Conservation (phyloP, 352 stramenopile genomes). For the Pythium aristosporum region DNA sequence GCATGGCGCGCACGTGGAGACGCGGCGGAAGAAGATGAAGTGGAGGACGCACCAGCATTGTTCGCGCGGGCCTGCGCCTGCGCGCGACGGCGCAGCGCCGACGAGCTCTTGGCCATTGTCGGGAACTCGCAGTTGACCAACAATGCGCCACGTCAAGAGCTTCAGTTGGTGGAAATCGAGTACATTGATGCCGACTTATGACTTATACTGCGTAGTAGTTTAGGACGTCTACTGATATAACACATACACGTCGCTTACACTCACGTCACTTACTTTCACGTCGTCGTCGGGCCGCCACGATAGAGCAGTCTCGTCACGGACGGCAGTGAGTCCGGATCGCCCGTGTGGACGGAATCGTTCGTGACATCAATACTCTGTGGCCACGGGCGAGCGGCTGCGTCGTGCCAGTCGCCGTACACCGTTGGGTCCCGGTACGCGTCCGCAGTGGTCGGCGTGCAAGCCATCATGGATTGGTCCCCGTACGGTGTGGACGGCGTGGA, state of each 20-base stretch:
- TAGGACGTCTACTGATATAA: constrained; percentile 18
- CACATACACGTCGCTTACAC: background rate
- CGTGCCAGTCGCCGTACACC: constrained; percentile 21
- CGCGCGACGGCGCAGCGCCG: constrained; percentile 27
- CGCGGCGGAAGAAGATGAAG: background rate
- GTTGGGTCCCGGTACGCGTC: constrained; percentile 18
- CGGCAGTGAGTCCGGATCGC: constrained; percentile 49
- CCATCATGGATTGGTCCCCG: constrained; percentile 25
- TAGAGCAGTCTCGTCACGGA: constrained; percentile 66
- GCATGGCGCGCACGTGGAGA: constrained; percentile 52
- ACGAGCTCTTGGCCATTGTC: constrained; percentile 22
- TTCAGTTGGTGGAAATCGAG: constrained; percentile 6
- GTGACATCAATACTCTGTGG: constrained; percentile 6
- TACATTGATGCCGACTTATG: constrained; percentile 1
- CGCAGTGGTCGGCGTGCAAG: constrained; percentile 5
- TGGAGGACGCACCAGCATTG: background rate
- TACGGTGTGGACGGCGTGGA: constrained; percentile 21
- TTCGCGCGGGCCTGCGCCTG: constrained; percentile 30
- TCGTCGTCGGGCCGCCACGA: constrained; percentile 18
- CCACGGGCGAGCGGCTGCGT: constrained; percentile 18
- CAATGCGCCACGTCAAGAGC: constrained; percentile 26
- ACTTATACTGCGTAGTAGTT: constrained; percentile 3
- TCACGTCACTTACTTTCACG: background rate
- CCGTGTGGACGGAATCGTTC: constrained; percentile 14
- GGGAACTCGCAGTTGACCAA: background rate